A percentile compares a stretch with the other conserved stretches of the same genome.
These are phyloP conservation scores for Amanita brunnescens DNA, from an alignment of 768 basidiomycete species.

Conservation along the genomic window DNA sequence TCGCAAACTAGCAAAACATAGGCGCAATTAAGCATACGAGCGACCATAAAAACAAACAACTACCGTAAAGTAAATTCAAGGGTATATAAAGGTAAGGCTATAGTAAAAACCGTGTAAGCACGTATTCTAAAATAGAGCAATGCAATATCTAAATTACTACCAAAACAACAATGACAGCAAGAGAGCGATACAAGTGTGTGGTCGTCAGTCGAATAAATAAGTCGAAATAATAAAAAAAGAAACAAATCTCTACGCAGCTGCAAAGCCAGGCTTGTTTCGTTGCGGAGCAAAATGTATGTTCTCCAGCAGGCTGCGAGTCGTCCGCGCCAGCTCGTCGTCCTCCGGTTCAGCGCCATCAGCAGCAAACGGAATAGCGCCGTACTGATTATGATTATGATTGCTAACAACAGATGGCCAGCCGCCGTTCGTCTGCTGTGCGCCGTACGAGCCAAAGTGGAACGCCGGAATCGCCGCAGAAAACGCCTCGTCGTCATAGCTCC, in stretches of 20 bases:
- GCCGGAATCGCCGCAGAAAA: constrained; percentile 1
- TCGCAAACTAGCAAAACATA: not conserved
- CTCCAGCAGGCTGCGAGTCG: constrained; percentile 4
- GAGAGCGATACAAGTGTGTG: constrained; percentile 1
- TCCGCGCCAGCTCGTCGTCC: not conserved
- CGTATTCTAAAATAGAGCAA: constrained; percentile 1
- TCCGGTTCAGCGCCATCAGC: not conserved
- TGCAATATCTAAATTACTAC: not conserved
- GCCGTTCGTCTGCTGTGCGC: not conserved
- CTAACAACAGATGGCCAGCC: constrained; percentile 2
- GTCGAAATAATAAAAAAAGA: not conserved
- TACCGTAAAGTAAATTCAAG: not conserved
- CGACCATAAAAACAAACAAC: not conserved
- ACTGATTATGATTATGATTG: not conserved
- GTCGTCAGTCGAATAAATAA: constrained; percentile 4
- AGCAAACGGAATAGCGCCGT: not conserved
- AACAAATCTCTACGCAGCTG: constrained; percentile 3
- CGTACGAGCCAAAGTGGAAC: not conserved
- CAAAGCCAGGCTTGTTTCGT: constrained; percentile 5
- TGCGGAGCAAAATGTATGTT: constrained; percentile 3
- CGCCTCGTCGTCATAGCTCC: constrained; percentile 5
- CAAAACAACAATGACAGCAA: constrained; percentile 8
- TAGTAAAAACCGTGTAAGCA: not conserved
- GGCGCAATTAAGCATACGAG: constrained; percentile 1
- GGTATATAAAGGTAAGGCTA: not conserved